Conservation (phyloP, 2,329 filamentous ascomycete genomes). For the Talaromyces piceae region DNA sequence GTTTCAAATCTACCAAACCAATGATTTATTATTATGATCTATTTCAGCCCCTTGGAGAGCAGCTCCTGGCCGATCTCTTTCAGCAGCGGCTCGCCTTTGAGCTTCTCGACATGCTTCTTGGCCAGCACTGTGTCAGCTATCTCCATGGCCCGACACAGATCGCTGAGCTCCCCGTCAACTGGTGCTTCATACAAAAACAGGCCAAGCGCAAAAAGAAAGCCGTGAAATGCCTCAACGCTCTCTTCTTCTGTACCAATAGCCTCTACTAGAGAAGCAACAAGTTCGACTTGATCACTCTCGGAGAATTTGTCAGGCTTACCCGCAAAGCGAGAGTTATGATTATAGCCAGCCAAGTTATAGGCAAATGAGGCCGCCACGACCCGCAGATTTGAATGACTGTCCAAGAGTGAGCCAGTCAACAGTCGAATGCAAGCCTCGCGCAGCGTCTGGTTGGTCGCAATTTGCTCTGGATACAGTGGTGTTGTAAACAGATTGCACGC, state of each 20-base stretch:
- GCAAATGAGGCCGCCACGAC: constrained; percentile 76
- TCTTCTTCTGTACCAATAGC: constrained; percentile 52
- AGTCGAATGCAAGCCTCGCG: constrained; percentile 58
- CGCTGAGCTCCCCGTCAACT: constrained; percentile 65
- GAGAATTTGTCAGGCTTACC: constrained; percentile 52
- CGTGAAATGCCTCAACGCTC: constrained; percentile 63
- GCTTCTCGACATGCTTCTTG: constrained; percentile 46
- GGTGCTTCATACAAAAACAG: constrained; percentile 66
- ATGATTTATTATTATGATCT: background rate
- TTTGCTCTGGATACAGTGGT: constrained; percentile 59
- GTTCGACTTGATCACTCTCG: constrained; percentile 67
- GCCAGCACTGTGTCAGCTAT: constrained; percentile 56
- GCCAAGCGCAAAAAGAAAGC: constrained; percentile 68
- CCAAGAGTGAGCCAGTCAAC: constrained; percentile 70
- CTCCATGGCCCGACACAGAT: constrained; percentile 72
- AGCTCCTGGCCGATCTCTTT: constrained; percentile 41
- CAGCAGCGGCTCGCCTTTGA: constrained; percentile 53
- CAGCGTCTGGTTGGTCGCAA: constrained; percentile 48
- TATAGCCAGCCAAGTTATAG: constrained; percentile 70
- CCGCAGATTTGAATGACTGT: constrained; percentile 67
- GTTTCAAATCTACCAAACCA: no score
- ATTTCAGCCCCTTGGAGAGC: constrained; percentile 31
- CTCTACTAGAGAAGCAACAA: constrained; percentile 74
- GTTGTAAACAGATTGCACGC: constrained; percentile 78
- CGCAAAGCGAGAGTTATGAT: constrained; percentile 57